Evolutionary conservation across 129 eudicot genomes (phyloP).

Genomic region (Saposhnikovia divaricata): DNA sequence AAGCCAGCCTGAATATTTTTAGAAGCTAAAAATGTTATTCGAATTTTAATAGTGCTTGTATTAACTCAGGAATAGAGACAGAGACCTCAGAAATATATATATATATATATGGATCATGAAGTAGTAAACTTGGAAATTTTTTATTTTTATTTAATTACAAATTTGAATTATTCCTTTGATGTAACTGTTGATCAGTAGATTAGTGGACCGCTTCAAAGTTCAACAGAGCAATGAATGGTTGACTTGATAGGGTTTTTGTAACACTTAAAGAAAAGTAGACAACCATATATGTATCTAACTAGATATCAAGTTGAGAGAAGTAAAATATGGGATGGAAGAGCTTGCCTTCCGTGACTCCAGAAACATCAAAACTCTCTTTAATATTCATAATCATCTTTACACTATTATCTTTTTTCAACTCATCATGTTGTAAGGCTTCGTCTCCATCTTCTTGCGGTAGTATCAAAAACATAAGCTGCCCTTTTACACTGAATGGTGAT

Average conservation of each 20-base stretch:
- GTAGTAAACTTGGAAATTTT: too few relatives aligned
- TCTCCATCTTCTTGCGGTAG: slow-evolving; percentile 7
- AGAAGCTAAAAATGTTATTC: neutral
- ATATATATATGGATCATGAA: too few relatives aligned
- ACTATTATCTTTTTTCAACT: neutral
- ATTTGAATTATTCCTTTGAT: neutral
- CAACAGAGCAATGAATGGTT: too few relatives aligned
- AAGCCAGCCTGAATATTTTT: neutral
- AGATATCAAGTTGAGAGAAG: neutral
- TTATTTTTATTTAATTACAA: too few relatives aligned
- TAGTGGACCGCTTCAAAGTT: neutral
- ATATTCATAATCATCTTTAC: neutral
- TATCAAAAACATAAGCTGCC: neutral
- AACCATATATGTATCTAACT: neutral
- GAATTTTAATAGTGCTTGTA: neutral
- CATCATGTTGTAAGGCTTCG: neutral
- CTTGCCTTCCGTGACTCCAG: neutral
- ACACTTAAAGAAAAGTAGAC: neutral
- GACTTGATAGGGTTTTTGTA: neutral
- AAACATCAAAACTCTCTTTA: neutral
- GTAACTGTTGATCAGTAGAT: neutral
- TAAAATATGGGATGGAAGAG: neutral
- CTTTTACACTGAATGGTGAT: slow-evolving; percentile 2
- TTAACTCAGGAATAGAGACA: neutral
- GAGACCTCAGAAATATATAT: too few relatives aligned